Evolutionary conservation across 2,329 filamentous ascomycete species (phyloP).

Genomic region (Hypoxylon sp.): DNA sequence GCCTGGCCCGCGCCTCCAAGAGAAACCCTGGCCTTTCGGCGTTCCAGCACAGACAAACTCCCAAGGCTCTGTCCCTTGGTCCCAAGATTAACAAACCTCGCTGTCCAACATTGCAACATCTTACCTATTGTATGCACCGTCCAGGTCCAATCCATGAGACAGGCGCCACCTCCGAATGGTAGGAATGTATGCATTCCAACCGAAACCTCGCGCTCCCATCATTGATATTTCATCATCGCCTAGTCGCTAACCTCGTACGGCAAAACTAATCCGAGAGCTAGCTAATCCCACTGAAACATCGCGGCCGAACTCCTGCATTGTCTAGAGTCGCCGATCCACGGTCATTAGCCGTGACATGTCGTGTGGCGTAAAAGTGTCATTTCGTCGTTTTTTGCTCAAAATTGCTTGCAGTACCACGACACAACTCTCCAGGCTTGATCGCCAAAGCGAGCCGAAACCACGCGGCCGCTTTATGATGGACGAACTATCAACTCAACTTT

Average conservation of each 20-base stretch:
- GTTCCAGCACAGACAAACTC: slow-evolving; percentile 30
- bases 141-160: slow-evolving; percentile 22
- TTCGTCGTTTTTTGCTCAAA: slow-evolving; percentile 16
- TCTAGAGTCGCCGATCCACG: slow-evolving; percentile 36
- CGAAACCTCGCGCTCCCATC: slow-evolving; percentile 29
- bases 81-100: slow-evolving; percentile 14
- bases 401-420: slow-evolving; percentile 15
- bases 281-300: slow-evolving; percentile 40
- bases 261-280: slow-evolving; percentile 32
- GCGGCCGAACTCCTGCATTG: slow-evolving; percentile 33
- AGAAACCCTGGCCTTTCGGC: slow-evolving; percentile 35
- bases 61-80: slow-evolving; percentile 15
- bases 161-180: slow-evolving; percentile 27
- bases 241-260: slow-evolving; percentile 25
- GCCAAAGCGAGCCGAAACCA: slow-evolving; percentile 17
- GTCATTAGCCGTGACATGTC: slow-evolving; percentile 35
- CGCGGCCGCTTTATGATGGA: slow-evolving; percentile 21
- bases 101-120: slow-evolving; percentile 18
- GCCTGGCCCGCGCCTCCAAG: slow-evolving; percentile 32
- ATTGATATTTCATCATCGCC: slow-evolving; percentile 19
- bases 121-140: background rate
- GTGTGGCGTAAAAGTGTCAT: slow-evolving; percentile 23
- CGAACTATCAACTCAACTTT: slow-evolving; percentile 22
- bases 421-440: slow-evolving; percentile 21
- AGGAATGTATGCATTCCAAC: slow-evolving; percentile 18